Conservation (phyloP, 345 rosid species). For the Erodium maritimum region DNA sequence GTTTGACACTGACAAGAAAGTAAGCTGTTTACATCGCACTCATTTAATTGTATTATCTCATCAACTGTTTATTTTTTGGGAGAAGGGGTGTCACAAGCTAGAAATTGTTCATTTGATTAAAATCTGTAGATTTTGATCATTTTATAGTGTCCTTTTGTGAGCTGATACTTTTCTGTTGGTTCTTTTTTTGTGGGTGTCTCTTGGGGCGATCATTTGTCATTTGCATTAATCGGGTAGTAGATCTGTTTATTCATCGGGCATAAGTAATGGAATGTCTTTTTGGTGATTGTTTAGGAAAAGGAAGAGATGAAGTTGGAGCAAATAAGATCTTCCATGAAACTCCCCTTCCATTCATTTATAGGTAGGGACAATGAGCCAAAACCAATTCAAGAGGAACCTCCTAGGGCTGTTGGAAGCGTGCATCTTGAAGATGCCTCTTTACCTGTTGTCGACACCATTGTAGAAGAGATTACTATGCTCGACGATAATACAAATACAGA, state of each 20-base stretch:
- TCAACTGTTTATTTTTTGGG: background rate
- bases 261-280: background rate
- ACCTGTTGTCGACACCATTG: conserved; percentile 16
- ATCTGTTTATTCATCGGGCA: background rate
- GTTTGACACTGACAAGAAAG: conserved; percentile 29
- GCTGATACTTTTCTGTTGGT: background rate
- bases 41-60: background rate
- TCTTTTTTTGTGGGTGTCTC: background rate
- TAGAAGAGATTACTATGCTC: conserved; percentile 25
- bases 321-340: conserved; percentile 40
- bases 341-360: conserved; percentile 37
- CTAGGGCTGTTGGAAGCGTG: conserved; percentile 6
- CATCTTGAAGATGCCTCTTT: conserved; percentile 12
- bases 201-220: too few species aligned
- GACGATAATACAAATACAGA: conserved; percentile 17
- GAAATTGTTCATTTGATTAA: background rate
- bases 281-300: conserved; percentile 20
- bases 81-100: background rate
- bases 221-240: background rate
- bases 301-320: conserved; percentile 41
- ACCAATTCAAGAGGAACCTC: conserved; percentile 14
- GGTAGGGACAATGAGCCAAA: conserved; percentile 15
- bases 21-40: conserved; percentile 9
- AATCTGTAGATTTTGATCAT: background rate
- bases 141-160: background rate